Conservation (phyloP, 2,329 filamentous ascomycete genomes). For the Pseudomassariella vexata region DNA sequence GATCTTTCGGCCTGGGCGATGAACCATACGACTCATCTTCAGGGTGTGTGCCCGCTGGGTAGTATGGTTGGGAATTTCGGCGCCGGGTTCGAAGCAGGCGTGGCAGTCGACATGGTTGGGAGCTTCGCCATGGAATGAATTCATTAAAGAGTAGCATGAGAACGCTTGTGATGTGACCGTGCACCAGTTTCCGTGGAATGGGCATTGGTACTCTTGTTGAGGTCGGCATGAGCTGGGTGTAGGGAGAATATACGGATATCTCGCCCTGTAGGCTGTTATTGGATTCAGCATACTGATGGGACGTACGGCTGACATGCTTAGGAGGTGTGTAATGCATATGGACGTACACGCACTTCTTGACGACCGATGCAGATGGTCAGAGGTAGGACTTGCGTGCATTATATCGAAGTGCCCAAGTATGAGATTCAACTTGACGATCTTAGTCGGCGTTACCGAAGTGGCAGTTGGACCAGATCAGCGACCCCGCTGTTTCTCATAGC, state of each 20-base stretch:
- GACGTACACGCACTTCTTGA: conserved; percentile 10
- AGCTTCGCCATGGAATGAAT: no score
- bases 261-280: conserved; percentile 10
- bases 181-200: background rate
- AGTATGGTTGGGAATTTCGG: no score
- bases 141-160: no score
- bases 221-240: conserved; percentile 8
- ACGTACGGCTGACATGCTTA: conserved; percentile 11
- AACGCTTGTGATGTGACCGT: no score
- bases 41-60: no score
- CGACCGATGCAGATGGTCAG: background rate
- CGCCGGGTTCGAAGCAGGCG: no score
- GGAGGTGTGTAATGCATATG: conserved; percentile 11
- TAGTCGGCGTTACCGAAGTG: no score
- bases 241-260: conserved; percentile 10
- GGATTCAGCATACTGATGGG: conserved; percentile 11
- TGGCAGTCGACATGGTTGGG: no score
- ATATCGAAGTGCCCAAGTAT: no score
- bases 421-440: background rate
- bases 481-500: no score
- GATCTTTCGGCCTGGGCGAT: no score
- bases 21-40: no score
- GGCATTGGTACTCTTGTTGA: conserved; percentile 5
- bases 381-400: conserved; percentile 2
- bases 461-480: background rate